Evolutionary conservation across 306 rosid species (phyloP).

Genomic region (Trichosanthes truncata): DNA sequence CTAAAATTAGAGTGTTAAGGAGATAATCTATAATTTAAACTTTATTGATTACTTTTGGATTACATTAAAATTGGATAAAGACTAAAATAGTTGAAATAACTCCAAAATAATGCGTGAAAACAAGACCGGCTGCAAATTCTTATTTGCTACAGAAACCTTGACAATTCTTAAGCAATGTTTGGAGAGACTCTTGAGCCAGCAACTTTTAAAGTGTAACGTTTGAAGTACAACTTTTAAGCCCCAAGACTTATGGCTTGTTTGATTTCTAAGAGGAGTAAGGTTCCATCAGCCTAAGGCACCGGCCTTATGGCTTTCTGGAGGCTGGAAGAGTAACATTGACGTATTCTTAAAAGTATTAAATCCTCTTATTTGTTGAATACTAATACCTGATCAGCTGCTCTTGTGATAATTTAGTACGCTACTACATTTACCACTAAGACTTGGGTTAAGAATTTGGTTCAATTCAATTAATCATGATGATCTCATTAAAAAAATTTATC

Average conservation of each 20-base stretch:
- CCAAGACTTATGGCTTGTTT: not conserved
- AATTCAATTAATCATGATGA: not conserved
- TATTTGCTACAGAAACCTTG: not conserved
- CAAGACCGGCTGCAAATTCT: not conserved
- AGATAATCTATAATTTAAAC: not conserved
- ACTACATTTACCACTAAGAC: not conserved
- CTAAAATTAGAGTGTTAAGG: not conserved
- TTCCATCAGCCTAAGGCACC: too few species aligned
- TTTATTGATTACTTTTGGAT: not conserved
- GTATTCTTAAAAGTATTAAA: not conserved
- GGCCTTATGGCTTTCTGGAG: not conserved
- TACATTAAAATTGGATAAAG: not conserved
- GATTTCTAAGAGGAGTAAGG: not conserved
- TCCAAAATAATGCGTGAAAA: not conserved
- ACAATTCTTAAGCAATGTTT: not conserved
- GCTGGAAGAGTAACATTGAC: too few species aligned
- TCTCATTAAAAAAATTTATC: not conserved
- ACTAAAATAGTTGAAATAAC: not conserved
- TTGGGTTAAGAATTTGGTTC: not conserved
- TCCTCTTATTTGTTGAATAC: not conserved
- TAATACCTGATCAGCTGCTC: not conserved
- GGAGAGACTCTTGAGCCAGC: not conserved
- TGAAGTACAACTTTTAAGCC: not conserved
- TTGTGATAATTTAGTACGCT: not conserved
- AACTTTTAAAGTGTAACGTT: too few species aligned